Percentiles rank a stretch among this genome's conserved stretches.
phyloP scores from a whole-genome alignment of 148 eudicot genomes.

The Gaultheria prostrata region DNA sequence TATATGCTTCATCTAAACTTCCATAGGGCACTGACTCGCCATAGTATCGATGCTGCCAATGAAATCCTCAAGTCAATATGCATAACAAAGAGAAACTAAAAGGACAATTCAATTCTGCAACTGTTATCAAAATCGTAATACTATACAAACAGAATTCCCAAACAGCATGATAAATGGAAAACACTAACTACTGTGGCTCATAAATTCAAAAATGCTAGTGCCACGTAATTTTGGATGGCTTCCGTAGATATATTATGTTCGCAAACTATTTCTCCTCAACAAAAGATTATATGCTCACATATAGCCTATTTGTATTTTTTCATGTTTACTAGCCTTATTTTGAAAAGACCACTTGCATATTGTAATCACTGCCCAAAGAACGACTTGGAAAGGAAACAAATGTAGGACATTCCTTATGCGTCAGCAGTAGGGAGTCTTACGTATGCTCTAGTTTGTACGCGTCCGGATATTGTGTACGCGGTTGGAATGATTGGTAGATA shows the following conservation, averaged over 20 bases:
- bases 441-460: too few species aligned
- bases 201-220: neutral
- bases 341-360: too few species aligned
- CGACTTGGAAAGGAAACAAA: too few species aligned
- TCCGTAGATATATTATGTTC: neutral
- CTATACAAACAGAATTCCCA: neutral
- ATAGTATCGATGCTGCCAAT: constrained; percentile 85
- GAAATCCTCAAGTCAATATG: constrained; percentile 13
- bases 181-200: neutral
- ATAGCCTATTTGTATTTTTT: too few species aligned
- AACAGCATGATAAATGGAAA: neutral
- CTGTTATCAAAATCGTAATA: neutral
- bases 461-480: too few species aligned
- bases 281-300: too few species aligned
- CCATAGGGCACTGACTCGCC: constrained; percentile 95
- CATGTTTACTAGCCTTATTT: too few species aligned
- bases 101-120: constrained; percentile 7
- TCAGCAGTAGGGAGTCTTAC: too few species aligned
- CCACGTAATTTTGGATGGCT: neutral
- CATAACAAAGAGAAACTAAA: neutral
- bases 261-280: neutral
- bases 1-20: constrained; percentile 63
- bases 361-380: too few species aligned
- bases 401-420: too few species aligned
- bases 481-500: too few species aligned